Conservation (phyloP, 2,329 filamentous ascomycete genomes). For the Grosmannia huntii region DNA sequence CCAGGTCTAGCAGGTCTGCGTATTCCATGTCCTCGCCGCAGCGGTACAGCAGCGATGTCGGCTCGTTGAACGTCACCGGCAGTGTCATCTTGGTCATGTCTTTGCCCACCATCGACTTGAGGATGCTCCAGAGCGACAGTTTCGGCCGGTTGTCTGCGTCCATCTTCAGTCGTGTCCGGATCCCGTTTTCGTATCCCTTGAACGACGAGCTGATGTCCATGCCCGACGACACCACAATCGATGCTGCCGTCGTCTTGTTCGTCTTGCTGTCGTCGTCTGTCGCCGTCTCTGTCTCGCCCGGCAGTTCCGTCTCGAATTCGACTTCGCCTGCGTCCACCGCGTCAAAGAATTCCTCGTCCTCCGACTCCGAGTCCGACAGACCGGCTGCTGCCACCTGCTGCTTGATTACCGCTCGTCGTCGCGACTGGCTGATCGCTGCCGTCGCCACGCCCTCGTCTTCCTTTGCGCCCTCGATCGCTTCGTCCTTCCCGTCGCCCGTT, state of each 20-base stretch:
- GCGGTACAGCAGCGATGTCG: conserved; percentile 86
- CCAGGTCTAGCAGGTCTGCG: conserved; percentile 77
- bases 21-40: conserved; percentile 98
- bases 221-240: conserved; percentile 29
- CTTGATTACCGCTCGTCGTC: conserved; percentile 54
- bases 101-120: conserved; percentile 99
- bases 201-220: conserved; percentile 66
- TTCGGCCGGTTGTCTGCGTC: conserved; percentile 88
- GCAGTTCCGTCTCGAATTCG: conserved; percentile 55
- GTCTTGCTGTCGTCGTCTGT: conserved; percentile 8
- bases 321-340: conserved; percentile 89
- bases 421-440: conserved; percentile 21
- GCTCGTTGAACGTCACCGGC: conserved; percentile 96
- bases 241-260: conserved; percentile 10
- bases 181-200: conserved; percentile 81
- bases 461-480: neutral
- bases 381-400: conserved; percentile 46
- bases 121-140: conserved; percentile 87
- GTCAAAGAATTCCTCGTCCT: conserved; percentile 90
- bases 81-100: conserved; percentile 99
- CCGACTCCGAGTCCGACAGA: conserved; percentile 69
- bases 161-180: conserved; percentile 69
- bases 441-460: no score
- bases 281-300: conserved; percentile 29
- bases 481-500: no score